Base-by-base conservation (phyloP, 257 asterid species). In the Solanum gracilifrons region DNA sequence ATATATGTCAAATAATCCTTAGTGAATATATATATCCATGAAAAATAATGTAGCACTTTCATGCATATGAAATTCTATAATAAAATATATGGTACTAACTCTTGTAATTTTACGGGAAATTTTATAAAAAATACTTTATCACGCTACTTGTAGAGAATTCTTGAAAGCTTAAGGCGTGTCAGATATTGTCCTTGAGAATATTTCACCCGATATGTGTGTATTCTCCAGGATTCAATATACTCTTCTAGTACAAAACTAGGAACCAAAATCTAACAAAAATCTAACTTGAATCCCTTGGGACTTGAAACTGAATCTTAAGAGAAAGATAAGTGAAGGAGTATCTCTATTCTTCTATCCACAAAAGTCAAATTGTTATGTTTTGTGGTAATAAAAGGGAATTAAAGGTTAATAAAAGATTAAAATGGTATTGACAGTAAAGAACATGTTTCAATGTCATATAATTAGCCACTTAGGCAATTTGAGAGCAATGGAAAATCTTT, bases 121-220 rank as follows among this genome's bases (percentile, higher is more conserved):
- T 0, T 15, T 15, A 48, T 15, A 15, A 5, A 15, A 48, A 48
- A 48, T 48, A 15, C 8, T 48, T 48, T 48, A 48, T 48, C 60
- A 48, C 9, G 1, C 9, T 15, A 15, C 0, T 2, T 5, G 23
- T 15, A 48, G 21, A 15, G 60, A 48, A 48, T 48, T 48, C 1
- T 48, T 48, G 8, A 2, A 48, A 2, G 3, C 21, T 13, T 13
- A 15, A 48, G 9, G 0, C 1, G 60, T 48, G 13, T 9, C 21
- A 46, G 0, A 3, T 0, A 60, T 4, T 60, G 2, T 60, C 3
- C 13, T 6, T 2, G 0, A 51, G 23, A 0, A 51, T 51, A 18
- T 51, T 18, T 23, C 13, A 21, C 4, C 2, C 1, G 2, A 9
- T 60, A 60, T 60, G 0, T 16, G 7, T 51, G 4, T 7, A 58